Base-by-base conservation (phyloP, 306 rosid genomes). In the Prunus persica region DNA sequence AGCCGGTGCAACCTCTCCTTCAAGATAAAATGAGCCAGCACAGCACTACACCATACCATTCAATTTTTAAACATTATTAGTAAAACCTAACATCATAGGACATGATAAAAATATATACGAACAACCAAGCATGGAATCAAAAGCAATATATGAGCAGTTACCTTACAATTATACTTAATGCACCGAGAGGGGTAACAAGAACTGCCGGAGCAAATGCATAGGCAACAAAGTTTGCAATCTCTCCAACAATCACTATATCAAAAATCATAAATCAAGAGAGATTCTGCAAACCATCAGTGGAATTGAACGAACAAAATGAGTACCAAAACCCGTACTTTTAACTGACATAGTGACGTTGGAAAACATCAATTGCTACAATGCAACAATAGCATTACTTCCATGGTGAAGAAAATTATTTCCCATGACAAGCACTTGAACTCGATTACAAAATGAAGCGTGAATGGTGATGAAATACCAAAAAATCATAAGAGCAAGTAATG, bases 121-220 rank as follows among this genome's bases (percentile, higher is more conserved):
- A 20, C 38, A 63, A 66, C 25, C 56, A 52, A 76, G 56, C 56
- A 71, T 56, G 50, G 68, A 81, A 20, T 14, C 54, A 24, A 43
- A 32, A 75, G 52, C 14, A 87, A 74, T 15, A 19, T 67, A 6
- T 69, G 27, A 79, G 11, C 28, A 28, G 62, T 78, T 86, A 91
- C 98, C 98, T 93, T 65, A 93, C 87, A 13, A 93, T 93, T 49
- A 93, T 91, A 61, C 98, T 93, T 77, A 93, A 73, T 57, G 98
- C 98, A n/a, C 98, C 98, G 13, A 93, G 96, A 45, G 98, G 98
- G 32, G 98, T 91, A 71, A 93, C 98, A 20, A 93, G 90, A 61
- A 93, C 89, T 32, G 97, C 97, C 2, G 98, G 98, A 67, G 98
- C 93, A 88, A 91, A 93, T 46, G 97, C 98, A 79, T 93, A 93